A percentile compares a stretch with the other conserved stretches of the same genome.
Evolutionary conservation across 208 protist genomes (phyloP).

Genomic region (Lotmaria passim): DNA sequence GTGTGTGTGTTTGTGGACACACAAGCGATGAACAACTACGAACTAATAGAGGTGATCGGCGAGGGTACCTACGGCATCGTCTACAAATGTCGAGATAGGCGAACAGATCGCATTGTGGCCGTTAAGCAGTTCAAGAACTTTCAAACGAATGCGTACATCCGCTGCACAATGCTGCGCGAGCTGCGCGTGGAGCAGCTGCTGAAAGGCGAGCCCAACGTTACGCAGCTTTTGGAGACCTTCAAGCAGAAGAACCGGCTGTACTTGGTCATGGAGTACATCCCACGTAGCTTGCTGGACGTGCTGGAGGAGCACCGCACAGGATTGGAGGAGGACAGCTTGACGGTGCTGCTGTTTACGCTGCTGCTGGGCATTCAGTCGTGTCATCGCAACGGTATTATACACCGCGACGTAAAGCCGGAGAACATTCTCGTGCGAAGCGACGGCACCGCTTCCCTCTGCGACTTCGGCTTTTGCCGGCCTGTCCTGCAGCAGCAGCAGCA

Average conservation of each 20-base stretch:
- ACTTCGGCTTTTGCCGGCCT: slow-evolving; percentile 90
- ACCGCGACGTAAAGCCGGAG: slow-evolving; percentile 93
- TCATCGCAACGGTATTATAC: slow-evolving; percentile 91
- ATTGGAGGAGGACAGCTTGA: slow-evolving; percentile 53
- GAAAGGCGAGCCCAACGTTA: slow-evolving; percentile 88
- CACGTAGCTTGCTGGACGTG: slow-evolving; percentile 88
- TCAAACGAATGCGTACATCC: slow-evolving; percentile 85
- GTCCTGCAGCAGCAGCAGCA: slow-evolving; percentile 27
- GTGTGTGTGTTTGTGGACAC: slow-evolving; percentile 20
- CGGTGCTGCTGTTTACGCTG: slow-evolving; percentile 87
- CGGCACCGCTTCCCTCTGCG: slow-evolving; percentile 72
- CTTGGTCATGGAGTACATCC: slow-evolving; percentile 95
- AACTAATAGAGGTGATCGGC: slow-evolving; percentile 80
- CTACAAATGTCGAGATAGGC: slow-evolving; percentile 87
- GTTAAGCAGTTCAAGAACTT: slow-evolving; percentile 96
- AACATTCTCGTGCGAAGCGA: slow-evolving; percentile 86
- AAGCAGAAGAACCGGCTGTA: slow-evolving; percentile 86
- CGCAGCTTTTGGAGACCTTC: slow-evolving; percentile 90
- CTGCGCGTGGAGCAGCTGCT: slow-evolving; percentile 92
- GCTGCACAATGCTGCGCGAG: slow-evolving; percentile 92
- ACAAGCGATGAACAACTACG: slow-evolving; percentile 71
- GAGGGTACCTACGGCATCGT: slow-evolving; percentile 96
- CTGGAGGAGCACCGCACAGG: slow-evolving; percentile 71
- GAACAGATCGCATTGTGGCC: slow-evolving; percentile 84
- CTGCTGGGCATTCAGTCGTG: slow-evolving; percentile 89